phyloP scores from a whole-genome alignment of 192 early-diverging fungal genomes.

The Polychytrium aggregatum region DNA sequence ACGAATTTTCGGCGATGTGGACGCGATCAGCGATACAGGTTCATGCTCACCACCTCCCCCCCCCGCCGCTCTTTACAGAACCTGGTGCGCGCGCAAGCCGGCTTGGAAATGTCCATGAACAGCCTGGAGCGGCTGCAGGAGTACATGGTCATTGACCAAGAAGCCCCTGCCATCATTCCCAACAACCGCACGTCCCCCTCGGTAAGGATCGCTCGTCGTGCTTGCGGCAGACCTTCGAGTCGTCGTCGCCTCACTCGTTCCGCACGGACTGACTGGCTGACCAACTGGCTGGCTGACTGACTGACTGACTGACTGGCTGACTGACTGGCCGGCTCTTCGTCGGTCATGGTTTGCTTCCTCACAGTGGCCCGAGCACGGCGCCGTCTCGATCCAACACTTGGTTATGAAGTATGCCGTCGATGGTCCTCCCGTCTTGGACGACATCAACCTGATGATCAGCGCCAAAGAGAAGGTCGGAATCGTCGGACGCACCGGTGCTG shows the following conservation, averaged over 20 bases:
- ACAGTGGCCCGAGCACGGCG: constrained; percentile 5
- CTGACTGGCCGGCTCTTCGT: too few relatives aligned
- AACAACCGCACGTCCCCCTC: constrained; percentile 20
- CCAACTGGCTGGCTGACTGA: too few relatives aligned
- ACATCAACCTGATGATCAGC: constrained; percentile 8
- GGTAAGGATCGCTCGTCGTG: background rate
- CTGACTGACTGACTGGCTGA: too few relatives aligned
- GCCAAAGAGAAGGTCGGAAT: constrained; percentile 15
- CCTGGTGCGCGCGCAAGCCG: background rate
- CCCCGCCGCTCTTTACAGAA: too few relatives aligned
- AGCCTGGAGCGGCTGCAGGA: constrained; percentile 68
- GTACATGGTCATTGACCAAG: constrained; percentile 66
- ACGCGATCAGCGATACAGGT: constrained; percentile 76
- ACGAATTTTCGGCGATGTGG: too few relatives aligned
- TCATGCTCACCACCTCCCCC: too few relatives aligned
- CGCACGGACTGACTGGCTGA: too few relatives aligned
- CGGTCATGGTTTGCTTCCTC: too few relatives aligned
- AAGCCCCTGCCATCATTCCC: constrained; percentile 46
- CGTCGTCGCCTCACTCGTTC: too few relatives aligned
- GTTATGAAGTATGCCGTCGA: constrained; percentile 17
- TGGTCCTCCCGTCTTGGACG: constrained; percentile 20
- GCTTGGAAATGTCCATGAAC: constrained; percentile 74
- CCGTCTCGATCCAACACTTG: constrained; percentile 8
- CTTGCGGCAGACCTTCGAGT: too few relatives aligned
- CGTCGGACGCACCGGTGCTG: constrained; percentile 29